Evolutionary conservation across 495 filamentous ascomycete genomes (phyloP), one percentile per base, ranked within the genome.

Genomic region (Penicillium ochrochloron): DNA sequence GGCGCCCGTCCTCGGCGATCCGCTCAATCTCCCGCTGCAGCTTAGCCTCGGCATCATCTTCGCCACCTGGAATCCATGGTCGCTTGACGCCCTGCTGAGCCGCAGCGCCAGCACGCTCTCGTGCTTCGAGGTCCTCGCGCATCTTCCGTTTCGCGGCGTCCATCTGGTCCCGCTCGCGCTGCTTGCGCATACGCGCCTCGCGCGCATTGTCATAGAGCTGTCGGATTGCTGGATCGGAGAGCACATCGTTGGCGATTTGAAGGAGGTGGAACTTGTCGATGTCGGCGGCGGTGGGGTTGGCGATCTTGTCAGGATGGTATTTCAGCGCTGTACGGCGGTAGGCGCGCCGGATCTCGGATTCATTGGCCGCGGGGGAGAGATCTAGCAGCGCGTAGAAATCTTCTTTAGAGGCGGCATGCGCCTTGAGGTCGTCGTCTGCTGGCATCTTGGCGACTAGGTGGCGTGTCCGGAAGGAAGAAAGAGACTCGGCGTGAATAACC

Each of bases 311-410:
- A 11, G 95, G 95, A 75, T 99, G 95, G 73, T 92, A 92, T 74
- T 90, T 92, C 11, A 97, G 82, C 0, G 96, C 92, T 5, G 92
- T 90, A 72, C 90, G 92, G 39, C 93, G 88, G 80, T 97, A 99
- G 52, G 92, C 92, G 58, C 88, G 87, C 60, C 93, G 91, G 70
- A 99, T 86, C 64, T 97, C 90, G 33, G 87, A 75, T 34, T 89
- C 84, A 12, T 84, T 83, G 29, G 90, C 86, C 19, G 85, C 83
- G 42, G 84, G 82, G 17, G 85, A 80, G 52, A 97, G 72, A 25
- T 82, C 84, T 21, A 98, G 89, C 59, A 97, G 86, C 42, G 84
- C 87, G 77, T 99, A 99, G 66, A 94, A 95, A 76, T 97, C 90
- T 63, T 92, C 85, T 42, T 78, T 78, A 34, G 84, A 86, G 63